Conservation (phyloP, 345 rosid genomes). For the Firmiana major region DNA sequence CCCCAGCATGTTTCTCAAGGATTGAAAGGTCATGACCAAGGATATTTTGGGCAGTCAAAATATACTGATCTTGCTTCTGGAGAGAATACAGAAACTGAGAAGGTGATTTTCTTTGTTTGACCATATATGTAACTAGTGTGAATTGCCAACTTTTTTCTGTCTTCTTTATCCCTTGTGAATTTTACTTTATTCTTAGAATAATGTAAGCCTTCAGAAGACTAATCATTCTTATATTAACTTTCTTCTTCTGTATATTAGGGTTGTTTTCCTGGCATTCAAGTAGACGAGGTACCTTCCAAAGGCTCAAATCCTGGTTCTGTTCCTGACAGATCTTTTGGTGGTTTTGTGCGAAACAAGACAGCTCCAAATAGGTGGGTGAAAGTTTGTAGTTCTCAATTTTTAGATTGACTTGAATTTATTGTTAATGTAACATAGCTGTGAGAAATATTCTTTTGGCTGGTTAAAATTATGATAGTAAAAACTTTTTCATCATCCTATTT, state of each 20-base stretch:
- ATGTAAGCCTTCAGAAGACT: background rate
- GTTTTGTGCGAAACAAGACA: constrained; percentile 35
- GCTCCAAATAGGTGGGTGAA: constrained; percentile 53
- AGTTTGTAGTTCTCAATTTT: background rate
- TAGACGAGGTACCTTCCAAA: constrained; percentile 32
- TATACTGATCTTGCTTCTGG: constrained; percentile 35
- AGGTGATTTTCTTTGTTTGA: constrained; percentile 33
- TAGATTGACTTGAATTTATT: constrained; percentile 2
- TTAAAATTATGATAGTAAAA: background rate
- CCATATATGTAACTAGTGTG: background rate
- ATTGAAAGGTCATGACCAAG: constrained; percentile 29
- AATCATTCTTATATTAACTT: constrained; percentile 9
- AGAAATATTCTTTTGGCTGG: background rate
- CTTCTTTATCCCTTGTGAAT: background rate
- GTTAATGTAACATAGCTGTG: background rate
- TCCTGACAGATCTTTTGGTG: constrained; percentile 41
- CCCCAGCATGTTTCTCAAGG: constrained; percentile 36
- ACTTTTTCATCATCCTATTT: background rate
- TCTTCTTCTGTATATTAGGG: constrained; percentile 29
- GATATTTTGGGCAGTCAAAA: constrained; percentile 35
- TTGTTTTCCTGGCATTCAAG: constrained; percentile 34
- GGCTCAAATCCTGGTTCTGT: constrained; percentile 38
- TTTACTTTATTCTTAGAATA: background rate
- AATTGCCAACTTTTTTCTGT: too few relatives aligned
- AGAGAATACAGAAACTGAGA: constrained; percentile 39